Evolutionary conservation across 345 rosid genomes (phyloP).

Genomic region (Eucalyptus pauciflora): DNA sequence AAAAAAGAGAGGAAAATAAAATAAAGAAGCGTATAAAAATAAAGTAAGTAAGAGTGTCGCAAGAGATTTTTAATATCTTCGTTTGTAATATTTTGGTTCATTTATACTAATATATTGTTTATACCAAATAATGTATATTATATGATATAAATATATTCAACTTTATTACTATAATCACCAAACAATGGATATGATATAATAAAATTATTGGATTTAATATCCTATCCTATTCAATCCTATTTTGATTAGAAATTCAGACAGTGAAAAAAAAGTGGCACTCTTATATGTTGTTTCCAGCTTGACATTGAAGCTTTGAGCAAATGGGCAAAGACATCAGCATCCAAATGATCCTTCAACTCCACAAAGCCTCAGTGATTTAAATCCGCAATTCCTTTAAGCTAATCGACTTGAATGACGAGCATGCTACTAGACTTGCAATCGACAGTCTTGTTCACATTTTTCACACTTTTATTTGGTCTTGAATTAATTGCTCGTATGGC

Average conservation of each 20-base stretch:
- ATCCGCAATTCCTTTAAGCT: not conserved
- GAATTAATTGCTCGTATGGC: too few relatives aligned
- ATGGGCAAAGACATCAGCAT: not conserved
- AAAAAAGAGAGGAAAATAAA: too few relatives aligned
- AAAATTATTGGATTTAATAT: too few relatives aligned
- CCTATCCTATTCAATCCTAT: fast-evolving
- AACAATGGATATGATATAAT: fast-evolving
- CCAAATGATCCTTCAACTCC: not conserved
- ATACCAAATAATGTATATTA: too few relatives aligned
- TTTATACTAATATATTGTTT: too few relatives aligned
- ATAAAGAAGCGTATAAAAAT: too few relatives aligned
- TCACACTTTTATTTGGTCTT: not conserved
- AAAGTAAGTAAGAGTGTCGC: too few relatives aligned
- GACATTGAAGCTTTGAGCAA: not conserved
- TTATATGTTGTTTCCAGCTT: not conserved
- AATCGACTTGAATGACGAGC: not conserved
- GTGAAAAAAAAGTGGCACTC: not conserved
- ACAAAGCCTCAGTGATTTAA: not conserved
- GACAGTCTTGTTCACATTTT: not conserved
- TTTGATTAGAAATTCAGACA: fast-evolving
- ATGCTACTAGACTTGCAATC: not conserved
- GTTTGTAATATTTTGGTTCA: not conserved
- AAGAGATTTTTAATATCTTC: too few relatives aligned
- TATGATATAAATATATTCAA: too few relatives aligned
- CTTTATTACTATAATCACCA: fast-evolving